A percentile compares a stretch with the other conserved stretches of the same genome.
Conservation (phyloP, 139 green algal species). For the Tetratostichococcus sp. region DNA sequence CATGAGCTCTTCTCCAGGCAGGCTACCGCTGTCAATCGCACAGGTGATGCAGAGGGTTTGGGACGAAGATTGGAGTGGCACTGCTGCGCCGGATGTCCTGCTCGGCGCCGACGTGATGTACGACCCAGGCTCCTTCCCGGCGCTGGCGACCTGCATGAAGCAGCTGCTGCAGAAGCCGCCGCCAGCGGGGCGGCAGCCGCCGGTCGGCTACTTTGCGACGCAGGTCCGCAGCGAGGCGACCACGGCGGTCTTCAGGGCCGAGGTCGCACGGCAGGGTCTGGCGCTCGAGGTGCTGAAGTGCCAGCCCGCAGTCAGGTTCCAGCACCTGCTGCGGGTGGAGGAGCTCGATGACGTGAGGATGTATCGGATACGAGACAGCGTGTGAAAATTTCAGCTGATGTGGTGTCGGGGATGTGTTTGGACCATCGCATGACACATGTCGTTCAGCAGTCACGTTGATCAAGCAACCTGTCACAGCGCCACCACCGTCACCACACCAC, state of each 20-base stretch:
- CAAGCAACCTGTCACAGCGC: no score
- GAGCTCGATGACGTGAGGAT: neutral
- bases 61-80: neutral
- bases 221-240: neutral
- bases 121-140: constrained; percentile 32
- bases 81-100: constrained; percentile 29
- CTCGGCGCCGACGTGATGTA: constrained; percentile 68
- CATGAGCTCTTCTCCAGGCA: no score
- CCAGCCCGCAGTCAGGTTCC: neutral
- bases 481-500: neutral
- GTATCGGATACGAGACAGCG: neutral
- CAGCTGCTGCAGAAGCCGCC: neutral
- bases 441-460: no score
- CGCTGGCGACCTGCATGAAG: neutral
- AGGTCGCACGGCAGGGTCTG: neutral
- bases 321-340: neutral
- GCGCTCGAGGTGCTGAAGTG: neutral
- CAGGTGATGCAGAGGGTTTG: neutral
- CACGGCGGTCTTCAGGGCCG: neutral
- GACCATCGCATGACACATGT: no score
- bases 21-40: neutral
- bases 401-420: no score
- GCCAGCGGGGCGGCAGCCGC: no score
- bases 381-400: no score
- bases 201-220: neutral